Percentiles rank a stretch among this genome's conserved stretches.
Conservation (phyloP, 768 basidiomycete species). For the Trametopsis cervina region DNA sequence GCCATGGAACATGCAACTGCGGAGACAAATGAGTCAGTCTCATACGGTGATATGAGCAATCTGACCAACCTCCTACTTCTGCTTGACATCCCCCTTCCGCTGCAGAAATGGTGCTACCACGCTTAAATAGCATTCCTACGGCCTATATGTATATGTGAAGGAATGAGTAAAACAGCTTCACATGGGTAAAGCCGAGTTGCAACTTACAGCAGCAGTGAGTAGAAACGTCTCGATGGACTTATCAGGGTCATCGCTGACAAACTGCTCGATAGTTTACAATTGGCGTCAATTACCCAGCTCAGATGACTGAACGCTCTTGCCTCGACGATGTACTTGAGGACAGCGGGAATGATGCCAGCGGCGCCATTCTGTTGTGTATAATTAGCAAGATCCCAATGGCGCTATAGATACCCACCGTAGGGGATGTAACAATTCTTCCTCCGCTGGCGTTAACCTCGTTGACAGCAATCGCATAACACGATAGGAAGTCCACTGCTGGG, state of each 20-base stretch:
- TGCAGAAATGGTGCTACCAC: slow-evolving; percentile 94
- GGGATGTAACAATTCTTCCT: slow-evolving; percentile 91
- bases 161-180: slow-evolving; percentile 1
- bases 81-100: slow-evolving; percentile 96
- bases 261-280: slow-evolving; percentile 40
- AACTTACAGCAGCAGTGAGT: slow-evolving; percentile 74
- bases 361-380: slow-evolving; percentile 55
- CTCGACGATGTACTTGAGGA: slow-evolving; percentile 85
- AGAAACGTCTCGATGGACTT: slow-evolving; percentile 86
- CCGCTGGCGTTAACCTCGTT: slow-evolving; percentile 94
- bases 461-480: slow-evolving; percentile 90
- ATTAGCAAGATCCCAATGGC: not conserved
- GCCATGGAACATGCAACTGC: slow-evolving; percentile 95
- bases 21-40: not conserved
- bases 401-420: slow-evolving; percentile 35
- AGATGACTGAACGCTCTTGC: slow-evolving; percentile 33
- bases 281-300: no score
- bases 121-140: slow-evolving; percentile 92
- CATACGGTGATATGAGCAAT: not conserved
- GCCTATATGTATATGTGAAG: slow-evolving; percentile 39
- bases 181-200: no score
- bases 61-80: slow-evolving; percentile 74
- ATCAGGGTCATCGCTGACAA: slow-evolving; percentile 87
- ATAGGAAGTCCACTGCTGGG: slow-evolving; percentile 89
- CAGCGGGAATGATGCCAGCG: slow-evolving; percentile 88